Conservation (phyloP, 2,329 filamentous ascomycete genomes). For the Venturia oleaginea region DNA sequence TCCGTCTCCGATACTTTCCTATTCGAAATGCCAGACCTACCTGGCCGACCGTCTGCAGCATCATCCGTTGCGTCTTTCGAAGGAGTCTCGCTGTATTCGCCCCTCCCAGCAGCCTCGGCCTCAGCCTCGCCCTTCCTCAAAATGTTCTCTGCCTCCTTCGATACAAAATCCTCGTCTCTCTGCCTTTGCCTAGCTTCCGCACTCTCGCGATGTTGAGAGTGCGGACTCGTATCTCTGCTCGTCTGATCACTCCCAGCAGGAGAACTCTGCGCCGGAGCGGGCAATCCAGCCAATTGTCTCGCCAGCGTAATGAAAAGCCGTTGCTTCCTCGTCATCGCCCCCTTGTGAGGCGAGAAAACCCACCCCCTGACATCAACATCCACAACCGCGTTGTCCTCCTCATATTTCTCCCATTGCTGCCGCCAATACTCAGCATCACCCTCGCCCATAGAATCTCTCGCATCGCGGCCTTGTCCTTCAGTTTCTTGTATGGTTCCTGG, state of each 20-base stretch:
- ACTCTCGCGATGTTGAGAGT: slow-evolving; percentile 26
- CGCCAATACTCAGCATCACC: slow-evolving; percentile 67
- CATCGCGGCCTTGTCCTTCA: slow-evolving; percentile 32
- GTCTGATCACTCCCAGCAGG: slow-evolving; percentile 28
- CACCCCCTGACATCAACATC: slow-evolving; percentile 94
- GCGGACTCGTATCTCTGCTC: slow-evolving; percentile 39
- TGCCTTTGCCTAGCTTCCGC: slow-evolving; percentile 41
- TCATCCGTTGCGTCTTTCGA: neutral
- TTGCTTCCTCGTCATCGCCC: slow-evolving; percentile 79
- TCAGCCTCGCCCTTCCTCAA: slow-evolving; percentile 63
- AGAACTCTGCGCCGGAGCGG: slow-evolving; percentile 43
- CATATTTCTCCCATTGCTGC: slow-evolving; percentile 66
- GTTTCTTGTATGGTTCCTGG: slow-evolving; percentile 30
- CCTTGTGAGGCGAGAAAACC: slow-evolving; percentile 80
- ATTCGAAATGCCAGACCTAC: slow-evolving; percentile 23
- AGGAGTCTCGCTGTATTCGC: slow-evolving; percentile 63
- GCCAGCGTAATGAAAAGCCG: slow-evolving; percentile 79
- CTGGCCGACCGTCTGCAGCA: slow-evolving; percentile 29
- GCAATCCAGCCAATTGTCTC: slow-evolving; percentile 77
- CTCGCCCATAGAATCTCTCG: slow-evolving; percentile 36
- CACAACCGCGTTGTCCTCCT: slow-evolving; percentile 76
- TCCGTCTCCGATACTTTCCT: neutral
- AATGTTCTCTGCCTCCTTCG: slow-evolving; percentile 67
- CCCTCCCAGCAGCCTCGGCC: slow-evolving; percentile 58
- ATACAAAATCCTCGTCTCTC: slow-evolving; percentile 57